These are phyloP conservation scores for Berberis thunbergii DNA, from an alignment of 164 flowering plant genomes.

Conservation along the genomic window DNA sequence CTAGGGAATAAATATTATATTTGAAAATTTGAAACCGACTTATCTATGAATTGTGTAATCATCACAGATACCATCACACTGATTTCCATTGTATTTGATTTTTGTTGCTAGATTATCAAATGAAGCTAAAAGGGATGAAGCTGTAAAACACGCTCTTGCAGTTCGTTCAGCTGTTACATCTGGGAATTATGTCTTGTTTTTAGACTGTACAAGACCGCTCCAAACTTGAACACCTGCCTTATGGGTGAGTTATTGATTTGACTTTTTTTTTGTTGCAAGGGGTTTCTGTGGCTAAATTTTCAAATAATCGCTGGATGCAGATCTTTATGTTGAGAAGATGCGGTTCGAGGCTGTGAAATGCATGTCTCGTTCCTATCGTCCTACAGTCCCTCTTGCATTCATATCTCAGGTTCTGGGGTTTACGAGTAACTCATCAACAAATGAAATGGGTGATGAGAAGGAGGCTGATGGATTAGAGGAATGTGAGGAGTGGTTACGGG, in stretches of 20 bases:
- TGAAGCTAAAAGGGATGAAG: constrained; percentile 60
- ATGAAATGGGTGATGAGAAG: constrained; percentile 36
- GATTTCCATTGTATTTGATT: neutral
- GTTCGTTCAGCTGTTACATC: constrained; percentile 88
- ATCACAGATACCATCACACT: too few relatives aligned
- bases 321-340: constrained; percentile 88
- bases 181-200: constrained; percentile 84
- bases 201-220: constrained; percentile 78
- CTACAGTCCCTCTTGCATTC: constrained; percentile 69
- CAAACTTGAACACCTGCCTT: constrained; percentile 64
- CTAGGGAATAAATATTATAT: too few relatives aligned
- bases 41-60: too few relatives aligned
- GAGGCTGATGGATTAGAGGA: constrained; percentile 63
- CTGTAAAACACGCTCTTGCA: constrained; percentile 88
- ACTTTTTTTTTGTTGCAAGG: neutral
- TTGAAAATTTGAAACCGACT: too few relatives aligned
- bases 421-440: constrained; percentile 16
- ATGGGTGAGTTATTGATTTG: constrained; percentile 49
- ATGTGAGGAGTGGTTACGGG: constrained; percentile 86
- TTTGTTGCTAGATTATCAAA: constrained; percentile 46
- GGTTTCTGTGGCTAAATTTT: neutral
- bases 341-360: constrained; percentile 82
- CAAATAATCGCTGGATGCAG: constrained; percentile 27
- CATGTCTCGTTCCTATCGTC: constrained; percentile 90
- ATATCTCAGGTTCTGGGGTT: constrained; percentile 78